phyloP scores from a whole-genome alignment of 768 basidiomycete genomes.

The Leccinum uliginosum region DNA sequence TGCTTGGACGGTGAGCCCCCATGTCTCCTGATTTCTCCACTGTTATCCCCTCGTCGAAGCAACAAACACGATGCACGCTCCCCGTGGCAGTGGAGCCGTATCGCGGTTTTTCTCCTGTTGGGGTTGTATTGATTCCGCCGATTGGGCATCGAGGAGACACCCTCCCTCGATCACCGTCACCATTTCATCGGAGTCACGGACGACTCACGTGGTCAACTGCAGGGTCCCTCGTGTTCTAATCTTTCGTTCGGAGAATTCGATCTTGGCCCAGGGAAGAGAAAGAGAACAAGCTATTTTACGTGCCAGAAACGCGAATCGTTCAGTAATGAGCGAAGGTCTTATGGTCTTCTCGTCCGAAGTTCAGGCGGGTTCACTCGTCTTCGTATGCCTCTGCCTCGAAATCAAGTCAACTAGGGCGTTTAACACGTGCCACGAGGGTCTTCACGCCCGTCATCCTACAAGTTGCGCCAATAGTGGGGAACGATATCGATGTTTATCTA shows the following conservation, averaged over 20 bases:
- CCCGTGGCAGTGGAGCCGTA: conserved; percentile 5
- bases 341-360: not conserved
- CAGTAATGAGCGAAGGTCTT: not conserved
- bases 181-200: conserved; percentile 21
- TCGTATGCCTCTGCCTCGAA: conserved; percentile 2
- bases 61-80: not conserved
- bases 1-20: conserved; percentile 13
- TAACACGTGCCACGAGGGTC: conserved; percentile 19
- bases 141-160: not conserved
- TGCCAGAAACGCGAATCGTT: conserved; percentile 5
- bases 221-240: conserved; percentile 24
- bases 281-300: conserved; percentile 15
- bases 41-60: conserved; percentile 11
- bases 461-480: conserved; percentile 6
- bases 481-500: conserved; percentile 13
- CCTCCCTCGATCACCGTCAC: conserved; percentile 6
- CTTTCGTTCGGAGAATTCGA: conserved; percentile 1
- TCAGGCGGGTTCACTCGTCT: not conserved
- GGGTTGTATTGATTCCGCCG: not conserved
- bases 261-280: not conserved
- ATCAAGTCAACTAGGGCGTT: conserved; percentile 10
- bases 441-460: conserved; percentile 1
- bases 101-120: conserved; percentile 3
- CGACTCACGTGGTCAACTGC: conserved; percentile 20
- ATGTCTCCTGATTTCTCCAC: conserved; percentile 10